Percentiles rank a stretch among this genome's conserved stretches.
Evolutionary conservation across 108 stramenopile species (phyloP).

Genomic region (Stephanodiscus minutulus): DNA sequence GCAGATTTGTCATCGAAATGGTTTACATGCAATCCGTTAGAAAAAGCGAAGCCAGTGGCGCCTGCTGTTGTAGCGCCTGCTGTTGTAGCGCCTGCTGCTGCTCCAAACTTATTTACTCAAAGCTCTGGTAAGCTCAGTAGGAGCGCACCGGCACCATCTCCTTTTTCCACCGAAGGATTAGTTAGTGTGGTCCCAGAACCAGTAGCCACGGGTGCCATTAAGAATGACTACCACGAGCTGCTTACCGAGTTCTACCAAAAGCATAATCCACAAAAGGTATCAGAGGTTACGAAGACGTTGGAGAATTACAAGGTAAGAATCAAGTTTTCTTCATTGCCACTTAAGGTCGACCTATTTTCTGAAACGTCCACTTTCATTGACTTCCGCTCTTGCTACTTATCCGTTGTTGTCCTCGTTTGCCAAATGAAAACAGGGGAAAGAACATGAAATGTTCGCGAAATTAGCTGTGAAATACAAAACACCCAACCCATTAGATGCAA

Average conservation of each 20-base stretch:
- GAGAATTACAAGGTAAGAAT: constrained; percentile 72
- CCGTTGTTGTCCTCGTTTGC: background rate
- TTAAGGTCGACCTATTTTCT: no score
- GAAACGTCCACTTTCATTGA: no score
- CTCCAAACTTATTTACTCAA: background rate
- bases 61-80: constrained; percentile 5
- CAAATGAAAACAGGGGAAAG: constrained; percentile 40
- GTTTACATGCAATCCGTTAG: constrained; percentile 23
- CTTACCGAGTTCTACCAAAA: constrained; percentile 74
- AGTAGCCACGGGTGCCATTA: background rate
- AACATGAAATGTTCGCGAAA: constrained; percentile 70
- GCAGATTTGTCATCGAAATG: constrained; percentile 18
- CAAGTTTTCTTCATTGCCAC: background rate
- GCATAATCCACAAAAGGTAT: constrained; percentile 70
- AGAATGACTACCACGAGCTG: constrained; percentile 60
- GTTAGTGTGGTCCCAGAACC: constrained; percentile 1
- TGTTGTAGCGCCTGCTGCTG: background rate
- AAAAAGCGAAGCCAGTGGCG: constrained; percentile 7
- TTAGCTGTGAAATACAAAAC: constrained; percentile 70
- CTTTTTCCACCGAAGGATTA: constrained; percentile 8
- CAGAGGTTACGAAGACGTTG: constrained; percentile 58
- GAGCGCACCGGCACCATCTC: constrained; percentile 1
- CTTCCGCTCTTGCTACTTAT: no score
- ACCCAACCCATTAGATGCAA: constrained; percentile 56
- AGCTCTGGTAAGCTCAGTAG: constrained; percentile 2